Evolutionary conservation across 768 basidiomycete species (phyloP).

Genomic region (Pisolithus sp.): DNA sequence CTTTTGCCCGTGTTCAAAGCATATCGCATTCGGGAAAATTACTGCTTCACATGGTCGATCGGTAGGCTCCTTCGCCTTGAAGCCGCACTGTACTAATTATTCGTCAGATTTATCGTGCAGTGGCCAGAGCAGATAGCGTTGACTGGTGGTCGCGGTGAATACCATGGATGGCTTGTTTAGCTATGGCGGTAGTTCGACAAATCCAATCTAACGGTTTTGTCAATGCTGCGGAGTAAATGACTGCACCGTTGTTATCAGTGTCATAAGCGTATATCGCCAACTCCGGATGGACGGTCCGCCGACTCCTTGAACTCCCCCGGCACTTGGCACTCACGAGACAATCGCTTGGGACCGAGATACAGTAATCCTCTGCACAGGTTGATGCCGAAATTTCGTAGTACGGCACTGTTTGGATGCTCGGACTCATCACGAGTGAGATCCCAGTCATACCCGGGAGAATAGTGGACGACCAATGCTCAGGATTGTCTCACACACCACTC

Average conservation of each 20-base stretch:
- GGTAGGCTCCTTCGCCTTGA: conserved; percentile 59
- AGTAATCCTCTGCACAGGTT: too few relatives aligned
- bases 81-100: neutral
- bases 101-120: conserved; percentile 75
- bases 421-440: too few relatives aligned
- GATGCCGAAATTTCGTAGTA: too few relatives aligned
- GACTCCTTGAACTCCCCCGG: too few relatives aligned
- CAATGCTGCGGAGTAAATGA: neutral
- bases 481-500: too few relatives aligned
- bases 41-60: conserved; percentile 75
- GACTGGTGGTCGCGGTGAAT: conserved; percentile 41
- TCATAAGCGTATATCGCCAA: neutral
- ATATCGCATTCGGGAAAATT: conserved; percentile 84
- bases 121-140: conserved; percentile 60
- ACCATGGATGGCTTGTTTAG: conserved; percentile 62
- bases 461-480: too few relatives aligned
- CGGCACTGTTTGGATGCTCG: too few relatives aligned
- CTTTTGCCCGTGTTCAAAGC: conserved; percentile 79
- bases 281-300: too few relatives aligned
- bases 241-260: neutral
- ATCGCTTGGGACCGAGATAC: too few relatives aligned
- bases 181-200: neutral
- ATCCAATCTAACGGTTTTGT: neutral
- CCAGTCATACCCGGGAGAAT: too few relatives aligned
- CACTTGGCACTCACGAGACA: neutral